A percentile compares a stretch with the other conserved stretches of the same genome.
These are phyloP conservation scores for Solanum neorickii DNA, from an alignment of 257 asterid species.

Conservation along the genomic window DNA sequence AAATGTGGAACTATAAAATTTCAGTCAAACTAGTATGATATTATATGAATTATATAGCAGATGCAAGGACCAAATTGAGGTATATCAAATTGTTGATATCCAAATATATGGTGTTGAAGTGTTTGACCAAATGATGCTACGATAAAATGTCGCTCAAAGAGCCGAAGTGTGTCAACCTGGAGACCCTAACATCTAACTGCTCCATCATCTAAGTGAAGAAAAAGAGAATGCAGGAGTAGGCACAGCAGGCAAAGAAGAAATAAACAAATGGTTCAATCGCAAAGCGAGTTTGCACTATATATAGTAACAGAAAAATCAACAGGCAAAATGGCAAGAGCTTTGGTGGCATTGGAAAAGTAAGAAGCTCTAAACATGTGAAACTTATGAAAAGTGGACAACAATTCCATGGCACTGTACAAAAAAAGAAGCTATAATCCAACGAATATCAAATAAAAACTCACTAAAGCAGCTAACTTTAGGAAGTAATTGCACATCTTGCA, in stretches of 20 bases:
- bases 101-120: background rate
- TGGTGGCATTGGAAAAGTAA: background rate
- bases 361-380: background rate
- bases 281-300: background rate
- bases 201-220: background rate
- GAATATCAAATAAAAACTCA: background rate
- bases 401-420: background rate
- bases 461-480: background rate
- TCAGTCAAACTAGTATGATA: background rate
- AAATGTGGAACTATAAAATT: background rate
- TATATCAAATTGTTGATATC: background rate
- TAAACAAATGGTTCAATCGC: background rate
- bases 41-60: background rate
- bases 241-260: background rate
- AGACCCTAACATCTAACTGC: background rate
- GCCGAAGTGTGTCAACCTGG: background rate
- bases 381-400: background rate
- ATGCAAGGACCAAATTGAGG: background rate
- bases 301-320: background rate
- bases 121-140: background rate
- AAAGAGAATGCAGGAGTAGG: background rate
- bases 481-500: background rate
- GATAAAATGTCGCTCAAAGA: background rate
- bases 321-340: background rate
- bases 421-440: background rate